A percentile compares a stretch with the other conserved stretches of the same genome.
Evolutionary conservation across 2,329 filamentous ascomycete genomes (phyloP).

Genomic region (Shiraia bambusicola): DNA sequence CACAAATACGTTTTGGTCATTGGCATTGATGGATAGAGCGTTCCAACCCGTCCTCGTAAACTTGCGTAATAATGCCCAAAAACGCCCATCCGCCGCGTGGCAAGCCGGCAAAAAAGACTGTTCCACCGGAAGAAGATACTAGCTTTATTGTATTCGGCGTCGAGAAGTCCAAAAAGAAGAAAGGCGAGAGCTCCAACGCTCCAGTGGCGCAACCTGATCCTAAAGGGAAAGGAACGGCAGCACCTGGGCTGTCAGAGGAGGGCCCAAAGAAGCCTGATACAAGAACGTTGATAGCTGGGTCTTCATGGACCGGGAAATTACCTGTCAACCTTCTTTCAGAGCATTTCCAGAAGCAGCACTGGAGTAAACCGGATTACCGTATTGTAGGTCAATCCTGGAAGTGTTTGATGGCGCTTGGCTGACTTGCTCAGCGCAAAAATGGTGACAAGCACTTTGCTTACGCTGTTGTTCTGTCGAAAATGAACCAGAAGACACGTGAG

Average conservation of each 20-base stretch:
- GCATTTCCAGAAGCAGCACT: slow-evolving; percentile 93
- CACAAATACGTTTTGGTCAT: slow-evolving; percentile 1
- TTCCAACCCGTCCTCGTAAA: no score
- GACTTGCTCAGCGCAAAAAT: slow-evolving; percentile 58
- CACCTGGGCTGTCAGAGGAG: slow-evolving; percentile 33
- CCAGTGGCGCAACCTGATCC: slow-evolving; percentile 14
- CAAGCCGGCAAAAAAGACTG: slow-evolving; percentile 45
- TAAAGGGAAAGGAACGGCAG: slow-evolving; percentile 40
- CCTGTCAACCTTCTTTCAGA: slow-evolving; percentile 92
- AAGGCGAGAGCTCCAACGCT: slow-evolving; percentile 21
- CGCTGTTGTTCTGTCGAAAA: slow-evolving; percentile 68
- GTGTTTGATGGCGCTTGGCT: slow-evolving; percentile 3
- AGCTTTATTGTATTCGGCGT: slow-evolving; percentile 54
- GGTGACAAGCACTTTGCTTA: slow-evolving; percentile 78
- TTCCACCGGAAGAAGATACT: slow-evolving; percentile 49
- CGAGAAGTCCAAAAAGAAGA: slow-evolving; percentile 48
- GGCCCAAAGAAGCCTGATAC: slow-evolving; percentile 62
- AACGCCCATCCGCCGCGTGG: slow-evolving; percentile 52
- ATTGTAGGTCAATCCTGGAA: slow-evolving; percentile 54
- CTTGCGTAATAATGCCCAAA: slow-evolving; percentile 45
- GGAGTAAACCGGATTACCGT: slow-evolving; percentile 91
- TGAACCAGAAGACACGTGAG: slow-evolving; percentile 81
- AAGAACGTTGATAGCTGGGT: slow-evolving; percentile 82
- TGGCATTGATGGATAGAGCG: slow-evolving; percentile 9
- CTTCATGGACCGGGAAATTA: slow-evolving; percentile 96